Conservation (phyloP, 2,329 filamentous ascomycete species). For the Fusarium sacchari region DNA sequence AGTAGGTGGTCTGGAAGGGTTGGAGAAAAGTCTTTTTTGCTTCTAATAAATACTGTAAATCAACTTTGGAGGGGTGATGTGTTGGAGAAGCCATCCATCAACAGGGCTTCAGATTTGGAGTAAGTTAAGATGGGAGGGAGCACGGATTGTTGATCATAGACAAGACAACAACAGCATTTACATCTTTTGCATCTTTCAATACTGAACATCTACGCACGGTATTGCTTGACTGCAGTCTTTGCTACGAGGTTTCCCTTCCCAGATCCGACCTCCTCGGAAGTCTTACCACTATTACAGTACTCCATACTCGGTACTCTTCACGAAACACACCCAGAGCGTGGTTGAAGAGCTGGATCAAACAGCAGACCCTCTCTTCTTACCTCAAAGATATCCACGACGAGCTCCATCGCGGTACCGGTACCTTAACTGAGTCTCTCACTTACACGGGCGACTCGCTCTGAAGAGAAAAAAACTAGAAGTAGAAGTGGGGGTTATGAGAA, state of each 20-base stretch:
- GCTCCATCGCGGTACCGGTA: conserved; percentile 34
- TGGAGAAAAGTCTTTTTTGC: conserved; percentile 19
- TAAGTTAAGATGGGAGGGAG: conserved; percentile 14
- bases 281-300: conserved; percentile 4
- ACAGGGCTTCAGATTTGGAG: conserved; percentile 21
- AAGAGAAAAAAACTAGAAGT: conserved; percentile 14
- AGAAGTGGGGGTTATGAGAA: conserved; percentile 15
- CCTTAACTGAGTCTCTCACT: conserved; percentile 28
- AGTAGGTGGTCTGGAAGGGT: conserved; percentile 8
- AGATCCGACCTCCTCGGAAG: conserved; percentile 2
- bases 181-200: not conserved
- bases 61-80: not conserved
- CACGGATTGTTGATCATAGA: conserved; percentile 15
- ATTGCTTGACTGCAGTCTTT: conserved; percentile 15
- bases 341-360: conserved; percentile 25
- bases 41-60: conserved; percentile 4
- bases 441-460: conserved; percentile 19
- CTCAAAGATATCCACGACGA: conserved; percentile 33
- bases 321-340: conserved; percentile 33
- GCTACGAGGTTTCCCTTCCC: conserved; percentile 16
- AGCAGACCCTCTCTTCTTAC: conserved; percentile 32
- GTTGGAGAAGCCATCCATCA: conserved; percentile 25
- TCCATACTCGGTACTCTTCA: not conserved
- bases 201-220: not conserved
- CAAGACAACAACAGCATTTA: not conserved